Evolutionary conservation across 1,284 basidiomycete genomes (phyloP).

Genomic region (Ganoderma meredithae): DNA sequence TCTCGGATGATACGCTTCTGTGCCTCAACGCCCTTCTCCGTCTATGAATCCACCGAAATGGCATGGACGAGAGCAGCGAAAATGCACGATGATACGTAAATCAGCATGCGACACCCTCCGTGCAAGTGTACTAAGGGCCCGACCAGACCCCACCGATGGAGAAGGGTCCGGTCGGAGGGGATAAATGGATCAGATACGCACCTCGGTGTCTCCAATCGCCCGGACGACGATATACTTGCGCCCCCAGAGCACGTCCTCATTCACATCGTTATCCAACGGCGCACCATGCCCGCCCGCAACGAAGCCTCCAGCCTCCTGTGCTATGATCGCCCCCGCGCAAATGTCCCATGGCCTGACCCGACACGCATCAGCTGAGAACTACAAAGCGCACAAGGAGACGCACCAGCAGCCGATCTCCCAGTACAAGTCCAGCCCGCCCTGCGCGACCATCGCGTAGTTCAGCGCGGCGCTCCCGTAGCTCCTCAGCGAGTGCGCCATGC

Average conservation of each 20-base stretch:
- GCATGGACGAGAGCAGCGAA: not conserved
- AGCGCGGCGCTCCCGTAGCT: conserved; percentile 88
- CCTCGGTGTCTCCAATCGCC: conserved; percentile 65
- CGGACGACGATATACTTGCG: conserved; percentile 89
- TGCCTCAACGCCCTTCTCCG: conserved; percentile 71
- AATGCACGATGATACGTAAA: not conserved
- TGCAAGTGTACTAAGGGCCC: not conserved
- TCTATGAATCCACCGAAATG: conserved; percentile 41
- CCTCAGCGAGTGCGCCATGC: conserved; percentile 89
- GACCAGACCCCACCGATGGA: not conserved
- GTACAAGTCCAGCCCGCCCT: conserved; percentile 85
- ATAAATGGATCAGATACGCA: conserved; percentile 39
- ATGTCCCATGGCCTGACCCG: conserved; percentile 86
- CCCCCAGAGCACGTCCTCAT: conserved; percentile 78
- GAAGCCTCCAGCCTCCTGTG: conserved; percentile 87
- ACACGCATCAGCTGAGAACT: too few relatives aligned
- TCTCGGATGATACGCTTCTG: conserved; percentile 86
- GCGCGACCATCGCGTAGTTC: conserved; percentile 85
- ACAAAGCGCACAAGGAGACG: conserved; percentile 29
- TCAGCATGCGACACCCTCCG: conserved; percentile 13
- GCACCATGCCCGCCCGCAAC: conserved; percentile 73
- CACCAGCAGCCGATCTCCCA: conserved; percentile 93
- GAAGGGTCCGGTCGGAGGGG: not conserved
- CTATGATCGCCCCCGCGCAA: conserved; percentile 92
- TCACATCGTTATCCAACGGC: conserved; percentile 59